Evolutionary conservation across 768 basidiomycete species (phyloP).

Genomic region (Albatrellus ellisii): DNA sequence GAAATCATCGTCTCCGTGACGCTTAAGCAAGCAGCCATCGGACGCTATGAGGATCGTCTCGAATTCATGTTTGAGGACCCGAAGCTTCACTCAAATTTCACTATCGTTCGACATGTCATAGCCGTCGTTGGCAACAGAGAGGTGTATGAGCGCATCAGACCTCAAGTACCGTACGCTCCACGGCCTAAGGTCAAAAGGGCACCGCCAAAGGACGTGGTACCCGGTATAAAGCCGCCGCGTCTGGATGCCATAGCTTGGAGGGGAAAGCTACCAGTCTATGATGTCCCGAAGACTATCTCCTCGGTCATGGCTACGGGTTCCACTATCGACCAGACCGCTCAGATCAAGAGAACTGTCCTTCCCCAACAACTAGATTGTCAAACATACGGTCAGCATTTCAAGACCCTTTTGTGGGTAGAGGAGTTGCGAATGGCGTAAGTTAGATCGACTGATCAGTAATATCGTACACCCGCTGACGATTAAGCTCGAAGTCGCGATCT

Average conservation of each 20-base stretch:
- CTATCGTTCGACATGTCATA: slow-evolving; percentile 32
- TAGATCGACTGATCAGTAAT: not conserved
- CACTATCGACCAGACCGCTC: not conserved
- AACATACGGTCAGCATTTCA: slow-evolving; percentile 34
- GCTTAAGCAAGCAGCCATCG: slow-evolving; percentile 21
- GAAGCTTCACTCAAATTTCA: slow-evolving; percentile 28
- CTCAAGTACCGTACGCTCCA: slow-evolving; percentile 33
- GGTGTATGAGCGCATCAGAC: slow-evolving; percentile 33
- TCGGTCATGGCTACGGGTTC: not conserved
- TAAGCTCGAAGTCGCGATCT: slow-evolving; percentile 19
- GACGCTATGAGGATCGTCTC: slow-evolving; percentile 38
- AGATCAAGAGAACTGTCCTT: slow-evolving; percentile 17
- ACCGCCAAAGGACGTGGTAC: slow-evolving; percentile 10
- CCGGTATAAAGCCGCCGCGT: slow-evolving; percentile 9
- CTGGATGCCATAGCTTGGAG: slow-evolving; percentile 2
- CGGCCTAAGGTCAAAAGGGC: slow-evolving; percentile 18
- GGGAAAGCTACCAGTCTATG: not conserved
- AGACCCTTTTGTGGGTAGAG: slow-evolving; percentile 42
- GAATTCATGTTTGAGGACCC: slow-evolving; percentile 40
- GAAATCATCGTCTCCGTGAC: slow-evolving; percentile 17
- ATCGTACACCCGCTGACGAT: not conserved
- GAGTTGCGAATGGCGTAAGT: slow-evolving; percentile 21
- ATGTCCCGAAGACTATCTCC: not conserved
- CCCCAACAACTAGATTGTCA: slow-evolving; percentile 25
- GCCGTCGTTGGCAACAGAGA: slow-evolving; percentile 33